Conservation (phyloP, 805 yeast genomes). For the Cephaloascus fragrans region DNA sequence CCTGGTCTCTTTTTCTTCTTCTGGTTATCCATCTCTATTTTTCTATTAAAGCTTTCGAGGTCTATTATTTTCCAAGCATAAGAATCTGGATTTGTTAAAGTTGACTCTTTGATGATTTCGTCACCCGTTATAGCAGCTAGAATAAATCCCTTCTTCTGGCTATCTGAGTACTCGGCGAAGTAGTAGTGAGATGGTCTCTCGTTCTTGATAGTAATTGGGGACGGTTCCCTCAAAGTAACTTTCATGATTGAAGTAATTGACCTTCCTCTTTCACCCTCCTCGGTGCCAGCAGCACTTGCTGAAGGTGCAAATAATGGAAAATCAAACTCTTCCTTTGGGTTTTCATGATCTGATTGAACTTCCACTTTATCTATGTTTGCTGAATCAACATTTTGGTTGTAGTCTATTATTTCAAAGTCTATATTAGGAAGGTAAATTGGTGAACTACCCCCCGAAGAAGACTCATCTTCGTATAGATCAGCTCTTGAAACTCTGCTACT, state of each 20-base stretch:
- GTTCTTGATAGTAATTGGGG: constrained; percentile 17
- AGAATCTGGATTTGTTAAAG: constrained; percentile 6
- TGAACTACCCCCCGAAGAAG: background rate
- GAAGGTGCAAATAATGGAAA: constrained; percentile 7
- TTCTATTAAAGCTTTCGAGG: constrained; percentile 13
- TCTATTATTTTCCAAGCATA: constrained; percentile 15
- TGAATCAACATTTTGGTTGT: background rate
- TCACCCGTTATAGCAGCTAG: constrained; percentile 18
- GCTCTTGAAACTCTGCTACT: constrained; percentile 1
- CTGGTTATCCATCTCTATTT: constrained; percentile 10
- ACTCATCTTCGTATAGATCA: background rate
- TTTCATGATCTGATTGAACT: background rate
- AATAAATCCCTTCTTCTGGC: constrained; percentile 14
- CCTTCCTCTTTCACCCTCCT: background rate
- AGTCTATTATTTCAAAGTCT: background rate
- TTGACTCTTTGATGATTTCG: constrained; percentile 9
- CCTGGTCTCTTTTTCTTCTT: constrained; percentile 19
- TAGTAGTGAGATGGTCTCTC: constrained; percentile 24
- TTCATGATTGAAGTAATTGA: no score
- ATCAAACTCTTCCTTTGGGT: constrained; percentile 6
- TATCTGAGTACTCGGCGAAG: constrained; percentile 15
- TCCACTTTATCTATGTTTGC: background rate
- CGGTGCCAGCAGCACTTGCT: background rate
- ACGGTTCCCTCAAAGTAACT: constrained; percentile 22
- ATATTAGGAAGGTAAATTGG: background rate